phyloP scores from a whole-genome alignment of 148 eudicot genomes.

The Rhododendron simsii region DNA sequence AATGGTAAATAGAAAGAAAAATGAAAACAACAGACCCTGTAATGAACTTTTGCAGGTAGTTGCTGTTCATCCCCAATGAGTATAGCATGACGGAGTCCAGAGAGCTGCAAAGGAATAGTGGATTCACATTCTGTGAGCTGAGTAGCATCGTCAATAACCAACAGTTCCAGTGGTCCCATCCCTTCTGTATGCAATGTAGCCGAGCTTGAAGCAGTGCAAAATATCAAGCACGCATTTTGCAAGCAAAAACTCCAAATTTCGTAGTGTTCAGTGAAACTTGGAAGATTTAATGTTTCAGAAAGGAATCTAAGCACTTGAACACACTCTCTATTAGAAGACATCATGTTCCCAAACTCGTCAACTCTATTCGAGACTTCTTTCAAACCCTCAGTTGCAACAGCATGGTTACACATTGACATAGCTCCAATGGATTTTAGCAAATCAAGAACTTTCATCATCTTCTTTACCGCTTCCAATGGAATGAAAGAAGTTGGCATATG shows the following conservation, averaged over 20 bases:
- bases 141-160: no score
- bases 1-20: not conserved
- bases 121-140: no score
- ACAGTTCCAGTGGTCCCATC: no score
- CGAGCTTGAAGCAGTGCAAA: no score
- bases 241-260: slow-evolving; percentile 22
- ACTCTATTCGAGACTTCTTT: slow-evolving; percentile 9
- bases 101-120: no score
- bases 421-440: slow-evolving; percentile 4
- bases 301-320: slow-evolving; percentile 28
- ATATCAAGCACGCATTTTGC: no score
- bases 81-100: no score
- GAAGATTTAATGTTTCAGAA: not conserved
- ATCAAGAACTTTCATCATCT: no score
- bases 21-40: slow-evolving; percentile 3
- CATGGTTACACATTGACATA: not conserved
- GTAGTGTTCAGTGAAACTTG: not conserved
- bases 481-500: no score
- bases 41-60: slow-evolving; percentile 12
- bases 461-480: no score
- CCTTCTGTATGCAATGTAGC: no score
- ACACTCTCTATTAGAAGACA: not conserved
- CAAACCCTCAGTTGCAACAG: slow-evolving; percentile 2
- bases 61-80: no score
- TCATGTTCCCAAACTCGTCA: not conserved